Base-by-base conservation (phyloP, 164 flowering plant genomes). In the Platanus orientalis region DNA sequence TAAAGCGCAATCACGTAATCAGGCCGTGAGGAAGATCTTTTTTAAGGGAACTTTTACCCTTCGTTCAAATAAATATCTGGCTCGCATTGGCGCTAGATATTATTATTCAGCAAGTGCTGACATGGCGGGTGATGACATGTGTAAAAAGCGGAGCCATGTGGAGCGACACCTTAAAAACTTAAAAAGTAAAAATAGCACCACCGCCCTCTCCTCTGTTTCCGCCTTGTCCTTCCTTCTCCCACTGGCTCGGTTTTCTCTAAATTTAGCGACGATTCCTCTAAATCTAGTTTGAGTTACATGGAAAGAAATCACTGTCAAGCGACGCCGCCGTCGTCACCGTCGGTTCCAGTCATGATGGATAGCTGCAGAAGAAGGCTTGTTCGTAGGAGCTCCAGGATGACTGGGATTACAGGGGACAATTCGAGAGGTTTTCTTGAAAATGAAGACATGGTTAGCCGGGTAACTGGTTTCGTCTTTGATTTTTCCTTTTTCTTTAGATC, bases 51-150 rank as follows among this genome's bases (percentile, higher is more conserved):
- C n/a, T n/a, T n/a, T n/a, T n/a, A n/a, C n/a, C n/a, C n/a, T n/a
- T n/a, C n/a, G n/a, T n/a, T 7, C 4, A 7, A 61, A n/a, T n/a
- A 61, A 61, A 75, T 73, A 78, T 73, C 77, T 71, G 58, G 56
- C 13, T 45, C 42, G 2, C 21, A 5, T 25, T 64, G 44, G n/a
- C 6, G 14, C 47, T 44, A 61, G 65, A 68, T 68, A 68, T 44
- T 68, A 50, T n/a, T n/a, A n/a, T n/a, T 45, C n/a, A 13, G 24
- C 5, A 2, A 0, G 0, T n/a, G 30, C 9, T 71, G 76, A 75
- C 74, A 45, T 79, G 82, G 74, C 74, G 1, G 20, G 26, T 44
- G 42, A 17, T 42, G 71, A 69, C 78, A 74, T 77, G 74, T 79
- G 78, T 69, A n/a, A 67, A 76, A 79, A 76, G 78, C 25, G 71